phyloP scores from a whole-genome alignment of 441 rosid species.

The Syzygium syzygioides region DNA sequence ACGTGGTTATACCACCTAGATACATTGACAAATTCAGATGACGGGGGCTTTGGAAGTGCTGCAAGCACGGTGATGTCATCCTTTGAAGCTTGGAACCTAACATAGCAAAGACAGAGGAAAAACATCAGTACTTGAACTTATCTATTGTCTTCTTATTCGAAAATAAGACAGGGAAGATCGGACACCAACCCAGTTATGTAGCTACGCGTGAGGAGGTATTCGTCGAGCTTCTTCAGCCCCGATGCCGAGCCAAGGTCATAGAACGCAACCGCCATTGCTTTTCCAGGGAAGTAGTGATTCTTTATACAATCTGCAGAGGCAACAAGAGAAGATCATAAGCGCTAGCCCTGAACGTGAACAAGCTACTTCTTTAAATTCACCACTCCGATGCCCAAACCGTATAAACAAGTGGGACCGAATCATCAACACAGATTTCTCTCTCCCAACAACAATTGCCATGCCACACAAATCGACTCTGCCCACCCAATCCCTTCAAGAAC shows the following conservation, averaged over 20 bases:
- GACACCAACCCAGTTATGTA: slow-evolving; percentile 60
- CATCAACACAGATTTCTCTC: neutral
- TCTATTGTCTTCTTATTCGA: neutral
- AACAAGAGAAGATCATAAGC: neutral
- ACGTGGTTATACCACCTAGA: slow-evolving; percentile 82
- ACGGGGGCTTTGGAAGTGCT: slow-evolving; percentile 51
- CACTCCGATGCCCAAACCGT: neutral
- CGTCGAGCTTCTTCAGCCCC: slow-evolving; percentile 85
- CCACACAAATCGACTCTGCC: neutral
- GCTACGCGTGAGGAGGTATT: slow-evolving; percentile 66
- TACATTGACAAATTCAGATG: slow-evolving; percentile 54
- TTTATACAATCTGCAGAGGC: neutral
- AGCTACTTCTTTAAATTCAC: neutral
- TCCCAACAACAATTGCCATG: neutral
- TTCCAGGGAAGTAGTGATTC: neutral
- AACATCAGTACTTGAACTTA: neutral
- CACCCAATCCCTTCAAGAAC: neutral
- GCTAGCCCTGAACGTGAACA: neutral
- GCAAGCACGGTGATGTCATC: slow-evolving; percentile 66
- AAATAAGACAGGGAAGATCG: neutral
- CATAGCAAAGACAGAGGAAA: neutral
- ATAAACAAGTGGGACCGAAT: neutral
- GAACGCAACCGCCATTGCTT: slow-evolving; percentile 59
- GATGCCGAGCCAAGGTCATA: slow-evolving; percentile 38
- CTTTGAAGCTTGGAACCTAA: slow-evolving; percentile 90